Evolutionary conservation across 192 early-diverging fungal species (phyloP).

Genomic region (Entophlyctis helioformis): DNA sequence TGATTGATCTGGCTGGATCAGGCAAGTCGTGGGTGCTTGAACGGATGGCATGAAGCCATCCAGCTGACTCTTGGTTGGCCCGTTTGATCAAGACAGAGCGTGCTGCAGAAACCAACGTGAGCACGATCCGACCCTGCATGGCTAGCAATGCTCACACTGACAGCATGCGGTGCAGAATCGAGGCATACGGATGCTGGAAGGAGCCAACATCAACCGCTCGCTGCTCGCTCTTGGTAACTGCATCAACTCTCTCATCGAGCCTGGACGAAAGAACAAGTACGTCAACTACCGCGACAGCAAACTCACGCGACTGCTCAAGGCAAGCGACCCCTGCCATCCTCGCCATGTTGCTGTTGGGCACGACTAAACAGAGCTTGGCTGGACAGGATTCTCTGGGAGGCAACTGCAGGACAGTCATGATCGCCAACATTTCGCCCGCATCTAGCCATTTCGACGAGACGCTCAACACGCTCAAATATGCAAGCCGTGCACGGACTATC

Average conservation of each 20-base stretch:
- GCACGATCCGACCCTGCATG: background rate
- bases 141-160: too few species aligned
- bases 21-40: background rate
- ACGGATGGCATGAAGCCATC: too few species aligned
- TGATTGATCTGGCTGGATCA: slow-evolving; percentile 66
- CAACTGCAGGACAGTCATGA: slow-evolving; percentile 72
- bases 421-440: slow-evolving; percentile 59
- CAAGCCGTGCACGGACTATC: slow-evolving; percentile 57
- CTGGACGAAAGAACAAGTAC: slow-evolving; percentile 39
- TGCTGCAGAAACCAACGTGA: slow-evolving; percentile 36
- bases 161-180: slow-evolving; percentile 41
- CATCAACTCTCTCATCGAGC: slow-evolving; percentile 54
- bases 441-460: slow-evolving; percentile 60
- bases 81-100: slow-evolving; percentile 35
- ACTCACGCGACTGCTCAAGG: slow-evolving; percentile 55
- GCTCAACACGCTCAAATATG: slow-evolving; percentile 67
- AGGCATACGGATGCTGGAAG: slow-evolving; percentile 53
- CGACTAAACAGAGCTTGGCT: too few species aligned
- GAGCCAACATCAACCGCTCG: slow-evolving; percentile 66
- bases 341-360: too few species aligned
- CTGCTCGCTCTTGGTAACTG: slow-evolving; percentile 66
- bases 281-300: slow-evolving; percentile 70
- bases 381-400: slow-evolving; percentile 59
- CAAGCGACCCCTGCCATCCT: too few species aligned
- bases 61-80: too few species aligned